Evolutionary conservation across 78 protist species (phyloP).

Genomic region (Salpingoeca rosetta): DNA sequence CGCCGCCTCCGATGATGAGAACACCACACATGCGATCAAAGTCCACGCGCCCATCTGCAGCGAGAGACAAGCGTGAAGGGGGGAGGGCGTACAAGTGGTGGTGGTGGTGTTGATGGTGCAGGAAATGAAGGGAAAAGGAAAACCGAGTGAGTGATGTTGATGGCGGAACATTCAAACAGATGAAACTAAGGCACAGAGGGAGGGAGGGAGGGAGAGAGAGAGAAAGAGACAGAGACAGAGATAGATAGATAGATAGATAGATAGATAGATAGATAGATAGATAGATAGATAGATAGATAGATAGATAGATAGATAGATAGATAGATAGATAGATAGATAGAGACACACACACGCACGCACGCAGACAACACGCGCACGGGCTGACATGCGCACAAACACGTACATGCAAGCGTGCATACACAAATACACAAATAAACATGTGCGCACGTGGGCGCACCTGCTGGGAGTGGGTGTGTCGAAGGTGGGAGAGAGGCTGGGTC

Average conservation of each 20-base stretch:
- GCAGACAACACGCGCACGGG: too few relatives aligned
- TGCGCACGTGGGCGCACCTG: too few relatives aligned
- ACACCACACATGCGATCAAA: neutral
- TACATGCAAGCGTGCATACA: too few relatives aligned
- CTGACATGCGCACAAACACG: too few relatives aligned
- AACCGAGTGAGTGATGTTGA: neutral
- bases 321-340: neutral
- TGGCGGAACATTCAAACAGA: too few relatives aligned
- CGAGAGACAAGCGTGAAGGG: neutral
- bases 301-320: neutral
- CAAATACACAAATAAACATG: too few relatives aligned
- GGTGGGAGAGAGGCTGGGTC: too few relatives aligned
- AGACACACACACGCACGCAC: neutral
- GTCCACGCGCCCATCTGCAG: neutral
- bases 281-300: neutral
- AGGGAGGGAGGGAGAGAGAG: neutral
- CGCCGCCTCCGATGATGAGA: too few relatives aligned
- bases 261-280: neutral
- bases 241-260: neutral
- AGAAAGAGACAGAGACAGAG: neutral
- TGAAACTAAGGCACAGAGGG: neutral
- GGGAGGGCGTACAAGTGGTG: neutral
- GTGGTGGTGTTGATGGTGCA: neutral
- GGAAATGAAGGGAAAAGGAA: neutral
- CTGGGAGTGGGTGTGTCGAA: too few relatives aligned